A percentile compares a stretch with the other conserved stretches of the same genome.
phyloP scores from a whole-genome alignment of 179 eudicot genomes.

The Silene noctiflora region DNA sequence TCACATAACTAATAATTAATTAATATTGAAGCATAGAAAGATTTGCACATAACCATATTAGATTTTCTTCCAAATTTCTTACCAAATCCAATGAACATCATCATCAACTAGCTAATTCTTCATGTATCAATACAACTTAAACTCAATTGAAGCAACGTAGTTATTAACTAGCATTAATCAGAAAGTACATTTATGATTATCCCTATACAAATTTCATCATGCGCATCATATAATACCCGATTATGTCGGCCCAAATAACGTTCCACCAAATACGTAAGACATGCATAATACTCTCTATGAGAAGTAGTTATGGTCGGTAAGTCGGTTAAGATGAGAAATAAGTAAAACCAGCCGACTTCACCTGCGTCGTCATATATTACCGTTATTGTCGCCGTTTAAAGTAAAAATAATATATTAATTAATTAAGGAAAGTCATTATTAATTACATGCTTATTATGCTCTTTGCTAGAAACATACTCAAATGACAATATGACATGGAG shows the following conservation, averaged over 20 bases:
- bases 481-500: not conserved
- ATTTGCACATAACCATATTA: constrained; percentile 12
- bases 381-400: constrained; percentile 27
- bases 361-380: constrained; percentile 14
- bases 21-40: constrained; percentile 12
- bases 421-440: not conserved
- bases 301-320: constrained; percentile 32
- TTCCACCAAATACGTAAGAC: constrained; percentile 26
- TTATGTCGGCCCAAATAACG: constrained; percentile 29
- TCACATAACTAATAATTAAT: constrained; percentile 2
- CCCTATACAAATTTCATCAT: constrained; percentile 4
- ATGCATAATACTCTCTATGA: constrained; percentile 24
- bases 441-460: not conserved
- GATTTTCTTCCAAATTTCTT: constrained; percentile 1
- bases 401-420: not conserved
- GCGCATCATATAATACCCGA: not conserved
- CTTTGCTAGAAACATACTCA: constrained; percentile 16
- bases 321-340: constrained; percentile 27
- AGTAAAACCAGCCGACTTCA: constrained; percentile 30
- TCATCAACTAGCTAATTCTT: not conserved
- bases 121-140: not conserved
- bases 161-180: not conserved
- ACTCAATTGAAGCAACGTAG: not conserved
- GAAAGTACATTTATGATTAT: not conserved
- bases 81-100: constrained; percentile 15